Evolutionary conservation across 2,329 filamentous ascomycete genomes (phyloP).

Genomic region (Cladosporium austrohemisphaericum): DNA sequence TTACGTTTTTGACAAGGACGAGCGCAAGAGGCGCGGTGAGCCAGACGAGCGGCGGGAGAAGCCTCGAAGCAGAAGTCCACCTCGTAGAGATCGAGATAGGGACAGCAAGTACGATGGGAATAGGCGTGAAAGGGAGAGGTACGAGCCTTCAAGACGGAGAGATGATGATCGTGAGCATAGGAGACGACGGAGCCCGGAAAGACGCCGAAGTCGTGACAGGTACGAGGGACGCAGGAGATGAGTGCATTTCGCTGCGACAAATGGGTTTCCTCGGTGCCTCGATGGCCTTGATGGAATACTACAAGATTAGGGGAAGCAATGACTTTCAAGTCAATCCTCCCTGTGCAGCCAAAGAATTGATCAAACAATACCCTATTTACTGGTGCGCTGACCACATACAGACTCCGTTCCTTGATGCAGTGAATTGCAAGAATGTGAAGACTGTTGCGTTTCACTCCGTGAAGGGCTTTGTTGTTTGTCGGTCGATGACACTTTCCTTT

Average conservation of each 20-base stretch:
- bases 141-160: constrained; percentile 15
- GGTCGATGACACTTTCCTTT: background rate
- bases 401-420: no score
- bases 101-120: constrained; percentile 16
- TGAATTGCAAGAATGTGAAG: no score
- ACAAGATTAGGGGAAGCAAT: no score
- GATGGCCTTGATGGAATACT: no score
- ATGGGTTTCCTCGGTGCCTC: no score
- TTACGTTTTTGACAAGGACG: constrained; percentile 75
- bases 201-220: constrained; percentile 10
- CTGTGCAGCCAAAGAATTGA: no score
- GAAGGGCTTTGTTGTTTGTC: no score
- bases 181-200: constrained; percentile 12
- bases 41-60: constrained; percentile 15
- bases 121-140: constrained; percentile 15
- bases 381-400: no score
- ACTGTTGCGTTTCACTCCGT: no score
- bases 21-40: constrained; percentile 20
- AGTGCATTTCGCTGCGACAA: background rate
- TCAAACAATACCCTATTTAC: no score
- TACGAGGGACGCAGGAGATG: constrained; percentile 16
- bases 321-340: no score
- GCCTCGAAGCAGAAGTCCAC: constrained; percentile 31
- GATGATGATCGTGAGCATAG: constrained; percentile 12
- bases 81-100: constrained; percentile 21